Percentiles rank a stretch among this genome's conserved stretches.
phyloP scores from a whole-genome alignment of 2,329 filamentous ascomycete species.

The Thelonectria blattea region DNA sequence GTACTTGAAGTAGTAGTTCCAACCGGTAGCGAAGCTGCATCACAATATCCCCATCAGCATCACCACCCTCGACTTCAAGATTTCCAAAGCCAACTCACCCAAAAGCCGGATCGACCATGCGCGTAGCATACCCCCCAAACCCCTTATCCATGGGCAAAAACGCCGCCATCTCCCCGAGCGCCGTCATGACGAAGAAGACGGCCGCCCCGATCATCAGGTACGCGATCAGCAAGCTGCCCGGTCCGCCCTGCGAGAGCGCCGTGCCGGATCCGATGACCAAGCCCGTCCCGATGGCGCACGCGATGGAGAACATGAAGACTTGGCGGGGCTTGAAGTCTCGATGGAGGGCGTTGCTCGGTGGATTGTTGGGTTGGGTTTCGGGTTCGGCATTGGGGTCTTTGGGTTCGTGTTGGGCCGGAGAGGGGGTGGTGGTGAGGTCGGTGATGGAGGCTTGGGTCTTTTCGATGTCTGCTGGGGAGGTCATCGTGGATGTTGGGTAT shows the following conservation, averaged over 20 bases:
- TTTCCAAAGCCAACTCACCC: conserved; percentile 30
- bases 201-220: conserved; percentile 53
- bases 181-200: conserved; percentile 63
- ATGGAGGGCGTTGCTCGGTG: conserved; percentile 9
- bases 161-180: conserved; percentile 44
- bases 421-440: no score
- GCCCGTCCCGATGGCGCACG: conserved; percentile 46
- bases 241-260: conserved; percentile 55
- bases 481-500: no score
- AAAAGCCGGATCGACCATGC: conserved; percentile 41
- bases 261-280: conserved; percentile 60
- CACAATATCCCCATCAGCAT: neutral
- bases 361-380: no score
- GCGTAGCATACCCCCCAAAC: conserved; percentile 39
- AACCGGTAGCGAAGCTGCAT: conserved; percentile 49
- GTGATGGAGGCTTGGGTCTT: no score
- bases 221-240: conserved; percentile 46
- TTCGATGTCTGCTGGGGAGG: no score
- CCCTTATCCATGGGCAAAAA: conserved; percentile 39
- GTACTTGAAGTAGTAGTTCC: conserved; percentile 56
- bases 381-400: no score
- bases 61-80: neutral
- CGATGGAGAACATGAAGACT: conserved; percentile 47
- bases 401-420: no score
- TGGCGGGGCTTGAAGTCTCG: conserved; percentile 39